Evolutionary conservation across 768 basidiomycete species (phyloP).

Genomic region (Leccinum subtestaceum): DNA sequence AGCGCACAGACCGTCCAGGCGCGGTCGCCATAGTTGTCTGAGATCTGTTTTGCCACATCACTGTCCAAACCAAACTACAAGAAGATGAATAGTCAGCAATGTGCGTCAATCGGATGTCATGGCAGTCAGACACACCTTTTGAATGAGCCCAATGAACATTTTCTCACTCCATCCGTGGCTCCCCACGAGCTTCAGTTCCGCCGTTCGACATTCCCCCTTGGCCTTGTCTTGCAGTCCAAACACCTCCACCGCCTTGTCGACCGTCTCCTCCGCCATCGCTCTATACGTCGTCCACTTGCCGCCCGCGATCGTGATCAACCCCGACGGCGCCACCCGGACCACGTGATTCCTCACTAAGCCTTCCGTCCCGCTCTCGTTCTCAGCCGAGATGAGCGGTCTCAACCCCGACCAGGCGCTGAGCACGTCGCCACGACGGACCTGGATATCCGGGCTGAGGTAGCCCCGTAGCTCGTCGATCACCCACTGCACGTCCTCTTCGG

Average conservation of each 20-base stretch:
- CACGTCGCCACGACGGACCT: constrained; percentile 91
- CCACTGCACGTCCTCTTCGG: constrained; percentile 96
- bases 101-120: no score
- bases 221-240: constrained; percentile 61
- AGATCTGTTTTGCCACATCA: constrained; percentile 89
- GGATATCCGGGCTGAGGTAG: constrained; percentile 90
- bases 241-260: constrained; percentile 79
- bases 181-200: constrained; percentile 78
- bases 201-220: constrained; percentile 71
- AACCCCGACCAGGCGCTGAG: constrained; percentile 94
- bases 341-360: constrained; percentile 92
- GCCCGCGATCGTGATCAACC: constrained; percentile 90
- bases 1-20: constrained; percentile 92
- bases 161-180: constrained; percentile 93
- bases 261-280: constrained; percentile 93
- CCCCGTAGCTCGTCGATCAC: constrained; percentile 89
- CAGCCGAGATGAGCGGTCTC: constrained; percentile 85
- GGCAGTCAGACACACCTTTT: constrained; percentile 55
- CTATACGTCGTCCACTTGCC: constrained; percentile 99
- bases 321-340: constrained; percentile 76
- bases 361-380: constrained; percentile 70
- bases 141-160: constrained; percentile 96
- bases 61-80: constrained; percentile 82
- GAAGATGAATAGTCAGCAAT: background rate
- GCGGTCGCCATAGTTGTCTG: constrained; percentile 93